A percentile compares a stretch with the other conserved stretches of the same genome.
phyloP scores from a whole-genome alignment of 2,329 filamentous ascomycete species.

The Chaetothyriales sp. region DNA sequence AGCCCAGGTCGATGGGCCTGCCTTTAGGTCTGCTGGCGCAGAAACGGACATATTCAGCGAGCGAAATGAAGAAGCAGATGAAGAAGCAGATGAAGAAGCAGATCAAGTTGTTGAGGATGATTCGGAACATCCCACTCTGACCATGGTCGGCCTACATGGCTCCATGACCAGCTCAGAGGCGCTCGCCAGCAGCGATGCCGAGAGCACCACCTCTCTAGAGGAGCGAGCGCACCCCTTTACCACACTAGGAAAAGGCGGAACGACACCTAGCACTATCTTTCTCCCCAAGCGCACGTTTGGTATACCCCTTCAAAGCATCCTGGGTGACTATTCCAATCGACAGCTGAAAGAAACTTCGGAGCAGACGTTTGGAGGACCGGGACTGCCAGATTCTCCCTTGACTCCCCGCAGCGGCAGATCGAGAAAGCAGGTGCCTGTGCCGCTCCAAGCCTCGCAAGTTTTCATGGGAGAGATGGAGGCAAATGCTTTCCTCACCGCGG shows the following conservation, averaged over 20 bases:
- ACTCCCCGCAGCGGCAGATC: slow-evolving; percentile 44
- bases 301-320: slow-evolving; percentile 53
- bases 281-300: slow-evolving; percentile 58
- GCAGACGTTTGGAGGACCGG: slow-evolving; percentile 59
- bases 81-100: slow-evolving; percentile 33
- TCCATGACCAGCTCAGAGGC: not conserved
- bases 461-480: slow-evolving; percentile 49
- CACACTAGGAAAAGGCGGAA: slow-evolving; percentile 57
- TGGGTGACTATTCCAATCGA: slow-evolving; percentile 54
- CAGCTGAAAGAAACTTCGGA: slow-evolving; percentile 64
- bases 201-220: slow-evolving; percentile 19
- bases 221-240: slow-evolving; percentile 62
- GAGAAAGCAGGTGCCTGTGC: slow-evolving; percentile 44
- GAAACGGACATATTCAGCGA: slow-evolving; percentile 28
- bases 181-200: slow-evolving; percentile 22
- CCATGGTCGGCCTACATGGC: slow-evolving; percentile 1
- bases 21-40: slow-evolving; percentile 17
- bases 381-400: slow-evolving; percentile 57
- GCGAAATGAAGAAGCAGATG: slow-evolving; percentile 29
- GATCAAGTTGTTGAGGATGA: slow-evolving; percentile 30
- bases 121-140: slow-evolving; percentile 22
- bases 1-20: slow-evolving; percentile 7
- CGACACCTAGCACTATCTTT: slow-evolving; percentile 58
- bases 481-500: slow-evolving; percentile 43
- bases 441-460: slow-evolving; percentile 41